phyloP scores from a whole-genome alignment of 768 basidiomycete species.

The Termitomyces sp. region DNA sequence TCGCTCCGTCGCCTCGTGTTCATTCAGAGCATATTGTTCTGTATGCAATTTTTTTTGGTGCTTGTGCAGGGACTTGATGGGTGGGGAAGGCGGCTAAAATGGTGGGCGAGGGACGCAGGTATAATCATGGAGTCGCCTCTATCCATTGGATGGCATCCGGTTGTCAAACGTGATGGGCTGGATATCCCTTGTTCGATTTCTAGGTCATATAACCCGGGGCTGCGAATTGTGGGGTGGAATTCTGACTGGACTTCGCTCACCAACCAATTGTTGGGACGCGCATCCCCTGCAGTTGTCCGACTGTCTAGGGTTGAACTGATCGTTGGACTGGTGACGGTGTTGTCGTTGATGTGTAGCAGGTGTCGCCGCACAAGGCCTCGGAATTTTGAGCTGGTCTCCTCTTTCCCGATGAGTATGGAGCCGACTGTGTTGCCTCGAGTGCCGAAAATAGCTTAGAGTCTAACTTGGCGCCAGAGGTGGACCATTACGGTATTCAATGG shows the following conservation, averaged over 20 bases:
- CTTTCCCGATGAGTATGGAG: neutral
- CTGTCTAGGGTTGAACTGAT: neutral
- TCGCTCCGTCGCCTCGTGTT: neutral
- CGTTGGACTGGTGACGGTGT: neutral
- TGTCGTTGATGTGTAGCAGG: neutral
- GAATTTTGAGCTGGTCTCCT: neutral
- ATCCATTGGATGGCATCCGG: neutral
- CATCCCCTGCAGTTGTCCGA: neutral
- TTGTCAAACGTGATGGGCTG: neutral
- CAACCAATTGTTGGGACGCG: neutral
- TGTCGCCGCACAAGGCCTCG: constrained; percentile 1
- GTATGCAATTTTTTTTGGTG: neutral
- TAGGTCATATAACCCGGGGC: neutral
- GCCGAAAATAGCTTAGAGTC: neutral
- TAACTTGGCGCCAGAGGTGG: neutral
- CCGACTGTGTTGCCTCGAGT: neutral
- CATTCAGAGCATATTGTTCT: neutral
- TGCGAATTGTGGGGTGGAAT: neutral
- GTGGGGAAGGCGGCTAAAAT: neutral
- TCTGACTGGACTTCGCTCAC: neutral
- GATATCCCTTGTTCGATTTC: neutral
- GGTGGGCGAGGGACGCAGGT: neutral
- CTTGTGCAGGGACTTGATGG: neutral
- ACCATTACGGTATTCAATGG: neutral
- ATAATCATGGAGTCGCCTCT: neutral